Conservation (phyloP, 305 asterid species). For the Fraxinus latifolia region DNA sequence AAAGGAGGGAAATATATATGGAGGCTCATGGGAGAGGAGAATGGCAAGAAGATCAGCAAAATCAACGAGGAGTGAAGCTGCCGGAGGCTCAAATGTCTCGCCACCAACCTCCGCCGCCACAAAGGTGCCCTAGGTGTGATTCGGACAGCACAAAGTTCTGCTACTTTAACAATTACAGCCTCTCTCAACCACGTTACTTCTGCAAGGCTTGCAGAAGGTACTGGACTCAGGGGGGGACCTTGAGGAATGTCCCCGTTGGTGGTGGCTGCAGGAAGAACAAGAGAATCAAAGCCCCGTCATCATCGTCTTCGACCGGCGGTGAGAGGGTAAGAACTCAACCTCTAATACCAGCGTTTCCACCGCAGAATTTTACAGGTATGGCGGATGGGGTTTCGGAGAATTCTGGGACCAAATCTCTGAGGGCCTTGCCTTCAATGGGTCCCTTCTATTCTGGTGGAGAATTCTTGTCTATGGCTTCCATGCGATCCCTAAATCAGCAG, state of each 20-base stretch:
- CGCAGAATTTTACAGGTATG: background rate
- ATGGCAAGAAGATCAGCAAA: background rate
- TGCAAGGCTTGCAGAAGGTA: conserved; percentile 10
- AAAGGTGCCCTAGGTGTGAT: background rate
- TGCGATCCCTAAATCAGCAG: conserved; percentile 28
- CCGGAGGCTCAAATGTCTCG: background rate
- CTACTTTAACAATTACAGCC: conserved; percentile 3
- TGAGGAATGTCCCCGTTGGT: conserved; percentile 7
- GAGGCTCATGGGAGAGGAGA: background rate
- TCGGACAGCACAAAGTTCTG: background rate
- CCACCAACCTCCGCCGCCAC: background rate
- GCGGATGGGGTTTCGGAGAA: background rate
- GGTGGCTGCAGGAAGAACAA: conserved; percentile 6
- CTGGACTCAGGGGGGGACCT: conserved; percentile 13
- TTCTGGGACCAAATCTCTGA: conserved; percentile 6
- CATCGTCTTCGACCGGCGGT: background rate
- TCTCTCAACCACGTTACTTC: conserved; percentile 10
- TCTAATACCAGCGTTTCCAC: background rate
- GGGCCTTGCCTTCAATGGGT: conserved; percentile 26
- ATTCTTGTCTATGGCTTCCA: conserved; percentile 34
- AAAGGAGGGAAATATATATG: background rate
- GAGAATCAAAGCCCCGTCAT: background rate
- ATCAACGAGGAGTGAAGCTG: background rate
- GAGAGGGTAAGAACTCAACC: background rate
- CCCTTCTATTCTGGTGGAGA: conserved; percentile 29